These are phyloP conservation scores for Pythium periplocum DNA, from an alignment of 352 stramenopile species.

Conservation along the genomic window DNA sequence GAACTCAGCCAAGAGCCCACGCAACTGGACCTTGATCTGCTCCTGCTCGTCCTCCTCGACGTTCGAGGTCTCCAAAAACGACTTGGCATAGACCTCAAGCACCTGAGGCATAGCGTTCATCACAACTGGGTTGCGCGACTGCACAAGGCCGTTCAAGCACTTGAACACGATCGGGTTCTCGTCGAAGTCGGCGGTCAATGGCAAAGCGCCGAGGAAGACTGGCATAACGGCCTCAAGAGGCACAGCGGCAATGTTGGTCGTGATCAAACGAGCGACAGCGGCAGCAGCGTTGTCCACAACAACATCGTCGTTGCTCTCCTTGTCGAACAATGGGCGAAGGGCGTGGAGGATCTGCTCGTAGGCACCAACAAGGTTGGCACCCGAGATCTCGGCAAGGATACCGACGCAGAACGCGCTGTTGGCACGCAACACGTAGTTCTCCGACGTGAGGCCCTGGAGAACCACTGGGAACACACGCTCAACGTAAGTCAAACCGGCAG, in stretches of 20 bases:
- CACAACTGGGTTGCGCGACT: conserved; percentile 82
- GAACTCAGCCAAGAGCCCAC: conserved; percentile 57
- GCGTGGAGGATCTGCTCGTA: conserved; percentile 91
- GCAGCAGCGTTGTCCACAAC: conserved; percentile 92
- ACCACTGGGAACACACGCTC: conserved; percentile 89
- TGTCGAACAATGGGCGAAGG: conserved; percentile 90
- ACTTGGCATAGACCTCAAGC: conserved; percentile 78
- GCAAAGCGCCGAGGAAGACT: conserved; percentile 90
- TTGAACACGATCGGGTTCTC: conserved; percentile 95
- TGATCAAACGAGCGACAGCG: conserved; percentile 93
- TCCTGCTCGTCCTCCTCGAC: conserved; percentile 71
- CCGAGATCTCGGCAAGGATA: conserved; percentile 85
- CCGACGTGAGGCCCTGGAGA: conserved; percentile 85
- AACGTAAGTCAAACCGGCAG: conserved; percentile 78
- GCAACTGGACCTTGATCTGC: conserved; percentile 68
- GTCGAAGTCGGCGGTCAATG: conserved; percentile 95
- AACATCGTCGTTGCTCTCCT: conserved; percentile 79
- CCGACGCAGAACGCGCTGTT: conserved; percentile 95
- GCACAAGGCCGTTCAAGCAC: conserved; percentile 91
- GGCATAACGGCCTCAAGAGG: conserved; percentile 92
- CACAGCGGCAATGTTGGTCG: conserved; percentile 63
- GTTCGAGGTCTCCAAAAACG: conserved; percentile 47
- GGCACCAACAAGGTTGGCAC: conserved; percentile 62
- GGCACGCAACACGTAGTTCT: conserved; percentile 91
- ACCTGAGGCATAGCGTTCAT: conserved; percentile 69